Conservation (phyloP, 306 rosid genomes). For the Sphenostylis stenocarpa region DNA sequence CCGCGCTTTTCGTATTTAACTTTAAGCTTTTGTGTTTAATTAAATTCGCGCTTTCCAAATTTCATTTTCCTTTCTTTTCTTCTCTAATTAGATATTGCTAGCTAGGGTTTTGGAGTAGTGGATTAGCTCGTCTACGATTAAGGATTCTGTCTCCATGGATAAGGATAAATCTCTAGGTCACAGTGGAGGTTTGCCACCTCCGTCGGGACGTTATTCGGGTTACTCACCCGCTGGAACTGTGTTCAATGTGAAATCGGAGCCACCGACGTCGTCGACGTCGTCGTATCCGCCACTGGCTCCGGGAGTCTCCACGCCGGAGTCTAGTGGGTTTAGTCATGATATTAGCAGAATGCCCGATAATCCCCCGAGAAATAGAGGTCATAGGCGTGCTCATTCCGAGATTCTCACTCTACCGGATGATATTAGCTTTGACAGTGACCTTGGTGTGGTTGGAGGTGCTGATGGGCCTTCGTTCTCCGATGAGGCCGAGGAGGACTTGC, state of each 20-base stretch:
- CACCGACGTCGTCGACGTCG: slow-evolving; percentile 29
- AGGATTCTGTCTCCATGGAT: slow-evolving; percentile 51
- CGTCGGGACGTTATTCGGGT: slow-evolving; percentile 64
- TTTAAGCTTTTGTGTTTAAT: background rate
- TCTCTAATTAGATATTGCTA: slow-evolving; percentile 17
- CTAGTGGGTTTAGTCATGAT: slow-evolving; percentile 83
- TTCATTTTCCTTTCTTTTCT: background rate
- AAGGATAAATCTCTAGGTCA: slow-evolving; percentile 66
- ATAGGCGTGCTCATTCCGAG: slow-evolving; percentile 94
- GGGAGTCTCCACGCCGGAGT: slow-evolving; percentile 50
- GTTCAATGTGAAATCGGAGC: slow-evolving; percentile 76
- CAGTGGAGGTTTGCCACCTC: slow-evolving; percentile 75
- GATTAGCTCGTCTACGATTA: slow-evolving; percentile 23
- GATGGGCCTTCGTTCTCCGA: slow-evolving; percentile 90
- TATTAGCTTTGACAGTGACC: slow-evolving; percentile 91
- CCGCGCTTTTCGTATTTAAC: background rate
- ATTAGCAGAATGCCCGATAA: slow-evolving; percentile 91
- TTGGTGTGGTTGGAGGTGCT: slow-evolving; percentile 89
- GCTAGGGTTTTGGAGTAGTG: slow-evolving; percentile 41
- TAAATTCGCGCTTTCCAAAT: slow-evolving; percentile 3
- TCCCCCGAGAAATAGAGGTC: slow-evolving; percentile 83
- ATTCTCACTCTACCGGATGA: slow-evolving; percentile 90
- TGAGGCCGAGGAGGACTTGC: slow-evolving; percentile 89
- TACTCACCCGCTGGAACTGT: slow-evolving; percentile 50
- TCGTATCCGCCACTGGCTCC: slow-evolving; percentile 62